These are phyloP conservation scores for Ilyonectria destructans DNA, from an alignment of 2,329 filamentous ascomycete species.

Conservation along the genomic window DNA sequence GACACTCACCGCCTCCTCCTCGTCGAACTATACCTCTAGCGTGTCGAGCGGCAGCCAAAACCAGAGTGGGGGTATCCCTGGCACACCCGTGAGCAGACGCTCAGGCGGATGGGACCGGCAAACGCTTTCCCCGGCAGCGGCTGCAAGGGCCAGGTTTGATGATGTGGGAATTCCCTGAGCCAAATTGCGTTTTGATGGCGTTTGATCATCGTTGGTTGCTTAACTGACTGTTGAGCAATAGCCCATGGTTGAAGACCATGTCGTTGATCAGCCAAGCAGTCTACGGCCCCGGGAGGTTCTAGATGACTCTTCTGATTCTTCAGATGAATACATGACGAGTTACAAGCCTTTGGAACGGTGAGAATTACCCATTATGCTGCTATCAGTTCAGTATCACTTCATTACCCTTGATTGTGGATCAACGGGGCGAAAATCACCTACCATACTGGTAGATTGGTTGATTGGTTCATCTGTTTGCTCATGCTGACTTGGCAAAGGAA, in stretches of 20 bases:
- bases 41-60: conserved; percentile 40
- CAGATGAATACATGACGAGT: conserved; percentile 39
- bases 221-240: conserved; percentile 31
- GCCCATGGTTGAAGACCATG: conserved; percentile 30
- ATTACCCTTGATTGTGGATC: conserved; percentile 13
- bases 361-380: conserved; percentile 13
- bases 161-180: conserved; percentile 33
- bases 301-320: conserved; percentile 44
- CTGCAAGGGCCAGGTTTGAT: conserved; percentile 36
- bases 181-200: conserved; percentile 4
- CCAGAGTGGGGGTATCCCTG: conserved; percentile 40
- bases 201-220: conserved; percentile 12
- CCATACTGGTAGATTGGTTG: conserved; percentile 1
- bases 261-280: conserved; percentile 26
- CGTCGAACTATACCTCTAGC: conserved; percentile 43
- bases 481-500: conserved; percentile 34
- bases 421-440: conserved; percentile 14
- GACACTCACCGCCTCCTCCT: conserved; percentile 44
- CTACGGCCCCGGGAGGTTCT: conserved; percentile 26
- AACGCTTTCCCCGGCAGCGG: conserved; percentile 41
- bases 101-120: conserved; percentile 47
- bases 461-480: conserved; percentile 16
- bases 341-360: conserved; percentile 40
- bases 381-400: conserved; percentile 3
- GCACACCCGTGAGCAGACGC: conserved; percentile 41